phyloP scores from a whole-genome alignment of 257 asterid species.

The Galeopsis tetrahit region DNA sequence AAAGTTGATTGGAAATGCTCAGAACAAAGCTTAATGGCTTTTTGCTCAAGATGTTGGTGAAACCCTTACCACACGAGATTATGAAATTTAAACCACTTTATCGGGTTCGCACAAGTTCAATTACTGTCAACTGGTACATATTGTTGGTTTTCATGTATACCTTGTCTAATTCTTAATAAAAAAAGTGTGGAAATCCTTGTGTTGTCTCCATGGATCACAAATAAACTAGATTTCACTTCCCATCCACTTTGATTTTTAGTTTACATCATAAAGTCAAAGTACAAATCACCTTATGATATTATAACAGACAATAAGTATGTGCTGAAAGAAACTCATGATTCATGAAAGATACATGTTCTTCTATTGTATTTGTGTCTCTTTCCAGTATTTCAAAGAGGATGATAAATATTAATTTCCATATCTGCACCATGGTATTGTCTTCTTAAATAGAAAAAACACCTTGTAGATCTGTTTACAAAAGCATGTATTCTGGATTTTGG shows the following conservation, averaged over 20 bases:
- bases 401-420: not conserved
- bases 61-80: conserved; percentile 20
- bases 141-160: conserved; percentile 4
- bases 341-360: not conserved
- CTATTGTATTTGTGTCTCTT: not conserved
- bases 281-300: not conserved
- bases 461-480: not conserved
- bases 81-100: conserved; percentile 7
- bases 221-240: not conserved
- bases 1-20: conserved; percentile 25
- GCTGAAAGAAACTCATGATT: not conserved
- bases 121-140: not conserved
- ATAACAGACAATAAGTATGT: not conserved
- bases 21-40: not conserved
- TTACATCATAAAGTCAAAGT: conserved; percentile 14
- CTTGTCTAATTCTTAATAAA: not conserved
- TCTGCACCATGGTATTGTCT: conserved; percentile 1
- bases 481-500: not conserved
- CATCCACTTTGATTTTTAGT: conserved; percentile 1
- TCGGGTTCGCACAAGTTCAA: not conserved
- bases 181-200: not conserved
- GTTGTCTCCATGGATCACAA: not conserved
- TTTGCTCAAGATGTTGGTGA: not conserved
- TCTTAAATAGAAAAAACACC: not conserved
- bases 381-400: conserved; percentile 3